Conservation (phyloP, 2,329 filamentous ascomycete species). For the Colletotrichum theobromicola region DNA sequence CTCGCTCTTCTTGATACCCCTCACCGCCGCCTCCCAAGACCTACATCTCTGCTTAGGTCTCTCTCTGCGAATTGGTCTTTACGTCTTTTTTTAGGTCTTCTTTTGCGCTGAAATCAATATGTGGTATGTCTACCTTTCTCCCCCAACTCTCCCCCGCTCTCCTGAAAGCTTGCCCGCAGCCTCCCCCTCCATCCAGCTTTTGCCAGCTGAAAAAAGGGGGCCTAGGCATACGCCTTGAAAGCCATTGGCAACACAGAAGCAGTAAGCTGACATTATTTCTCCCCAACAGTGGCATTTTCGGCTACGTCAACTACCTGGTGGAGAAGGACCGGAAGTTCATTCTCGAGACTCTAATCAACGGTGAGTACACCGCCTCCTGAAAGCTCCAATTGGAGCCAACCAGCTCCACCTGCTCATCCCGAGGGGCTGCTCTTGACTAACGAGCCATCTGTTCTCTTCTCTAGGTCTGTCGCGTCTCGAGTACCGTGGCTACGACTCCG, state of each 20-base stretch:
- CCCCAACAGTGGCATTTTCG: conserved; percentile 82
- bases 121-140: conserved; percentile 25
- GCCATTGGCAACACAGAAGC: conserved; percentile 22
- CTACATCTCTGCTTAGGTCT: background rate
- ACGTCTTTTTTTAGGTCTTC: conserved; percentile 8
- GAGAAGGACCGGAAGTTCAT: conserved; percentile 99
- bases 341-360: conserved; percentile 94
- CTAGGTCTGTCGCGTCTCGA: conserved; percentile 92
- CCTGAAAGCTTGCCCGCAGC: conserved; percentile 9
- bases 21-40: background rate
- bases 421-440: conserved; percentile 29
- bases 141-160: conserved; percentile 1
- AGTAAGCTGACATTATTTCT: conserved; percentile 16
- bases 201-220: background rate
- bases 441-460: conserved; percentile 21
- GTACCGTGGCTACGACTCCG: conserved; percentile 98
- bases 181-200: background rate
- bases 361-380: conserved; percentile 55
- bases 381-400: background rate
- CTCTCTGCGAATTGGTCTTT: conserved; percentile 17
- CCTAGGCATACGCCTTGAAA: background rate
- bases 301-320: conserved; percentile 99
- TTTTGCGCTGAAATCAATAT: conserved; percentile 24
- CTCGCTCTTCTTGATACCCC: conserved; percentile 22
- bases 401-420: conserved; percentile 5